A percentile compares a stretch with the other conserved stretches of the same genome.
phyloP scores from a whole-genome alignment of 108 stramenopile species.

The Pseudonitzschia delicatissima region DNA sequence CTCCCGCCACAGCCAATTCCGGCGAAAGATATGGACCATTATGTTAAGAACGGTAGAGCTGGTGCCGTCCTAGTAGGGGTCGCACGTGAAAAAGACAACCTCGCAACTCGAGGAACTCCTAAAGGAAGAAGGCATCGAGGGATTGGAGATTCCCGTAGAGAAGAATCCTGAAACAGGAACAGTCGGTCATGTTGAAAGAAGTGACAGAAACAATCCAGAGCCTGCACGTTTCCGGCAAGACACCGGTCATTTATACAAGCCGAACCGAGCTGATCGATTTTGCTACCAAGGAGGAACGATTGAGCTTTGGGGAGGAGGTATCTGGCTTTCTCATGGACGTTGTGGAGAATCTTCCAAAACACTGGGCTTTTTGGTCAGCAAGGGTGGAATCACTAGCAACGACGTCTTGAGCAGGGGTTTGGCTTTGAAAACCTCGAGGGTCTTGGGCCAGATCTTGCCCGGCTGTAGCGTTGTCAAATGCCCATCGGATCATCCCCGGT shows the following conservation, averaged over 20 bases:
- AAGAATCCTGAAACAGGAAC: background rate
- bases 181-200: slow-evolving; percentile 7
- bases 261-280: slow-evolving; percentile 12
- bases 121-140: background rate
- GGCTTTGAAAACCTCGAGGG: slow-evolving; percentile 32
- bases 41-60: slow-evolving; percentile 10
- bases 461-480: slow-evolving; percentile 31
- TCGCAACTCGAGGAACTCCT: slow-evolving; percentile 38
- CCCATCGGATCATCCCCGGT: slow-evolving; percentile 22
- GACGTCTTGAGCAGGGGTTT: slow-evolving; percentile 46
- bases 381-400: slow-evolving; percentile 62
- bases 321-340: slow-evolving; percentile 19
- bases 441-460: slow-evolving; percentile 50
- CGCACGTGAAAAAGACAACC: slow-evolving; percentile 49
- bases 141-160: slow-evolving; percentile 29
- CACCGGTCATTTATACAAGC: slow-evolving; percentile 28
- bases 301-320: slow-evolving; percentile 26
- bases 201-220: background rate
- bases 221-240: background rate
- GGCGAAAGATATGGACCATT: slow-evolving; percentile 4
- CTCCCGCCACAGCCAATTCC: slow-evolving; percentile 43
- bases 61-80: slow-evolving; percentile 42
- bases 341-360: slow-evolving; percentile 10
- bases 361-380: slow-evolving; percentile 47
- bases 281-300: slow-evolving; percentile 5